Conservation (phyloP, 352 stramenopile species). For the Phytophthora megakarya region DNA sequence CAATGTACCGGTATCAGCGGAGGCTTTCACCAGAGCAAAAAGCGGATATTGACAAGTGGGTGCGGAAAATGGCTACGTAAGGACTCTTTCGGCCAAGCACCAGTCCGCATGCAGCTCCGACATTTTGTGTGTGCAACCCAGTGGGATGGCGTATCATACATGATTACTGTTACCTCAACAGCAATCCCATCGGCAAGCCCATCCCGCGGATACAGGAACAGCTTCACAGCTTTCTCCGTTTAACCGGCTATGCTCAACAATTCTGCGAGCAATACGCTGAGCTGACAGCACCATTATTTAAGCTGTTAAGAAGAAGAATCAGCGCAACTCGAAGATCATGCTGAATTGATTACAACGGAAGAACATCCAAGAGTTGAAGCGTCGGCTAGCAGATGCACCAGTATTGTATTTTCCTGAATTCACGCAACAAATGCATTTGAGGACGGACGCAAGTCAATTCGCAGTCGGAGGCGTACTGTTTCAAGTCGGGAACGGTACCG, state of each 20-base stretch:
- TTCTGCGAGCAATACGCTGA: conserved; percentile 25
- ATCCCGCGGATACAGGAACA: conserved; percentile 18
- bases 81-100: conserved; percentile 23
- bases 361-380: conserved; percentile 13
- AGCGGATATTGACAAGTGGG: conserved; percentile 11
- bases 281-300: conserved; percentile 15
- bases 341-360: conserved; percentile 3
- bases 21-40: too few species aligned
- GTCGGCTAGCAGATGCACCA: conserved; percentile 2
- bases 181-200: too few species aligned
- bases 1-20: too few species aligned
- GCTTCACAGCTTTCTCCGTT: conserved; percentile 20
- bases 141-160: conserved; percentile 36
- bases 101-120: conserved; percentile 26
- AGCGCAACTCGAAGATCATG: conserved; percentile 17
- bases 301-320: conserved; percentile 13
- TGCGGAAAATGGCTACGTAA: conserved; percentile 6
- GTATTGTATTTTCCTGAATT: conserved; percentile 14
- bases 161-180: conserved; percentile 27
- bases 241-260: conserved; percentile 26
- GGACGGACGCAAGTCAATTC: conserved; percentile 17
- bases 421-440: conserved; percentile 11
- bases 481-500: conserved; percentile 9
- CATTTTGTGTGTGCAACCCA: conserved; percentile 36
- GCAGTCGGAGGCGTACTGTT: conserved; percentile 9